Evolutionary conservation across 2,329 filamentous ascomycete genomes (phyloP).

Genomic region (Ceratocystis variospora): DNA sequence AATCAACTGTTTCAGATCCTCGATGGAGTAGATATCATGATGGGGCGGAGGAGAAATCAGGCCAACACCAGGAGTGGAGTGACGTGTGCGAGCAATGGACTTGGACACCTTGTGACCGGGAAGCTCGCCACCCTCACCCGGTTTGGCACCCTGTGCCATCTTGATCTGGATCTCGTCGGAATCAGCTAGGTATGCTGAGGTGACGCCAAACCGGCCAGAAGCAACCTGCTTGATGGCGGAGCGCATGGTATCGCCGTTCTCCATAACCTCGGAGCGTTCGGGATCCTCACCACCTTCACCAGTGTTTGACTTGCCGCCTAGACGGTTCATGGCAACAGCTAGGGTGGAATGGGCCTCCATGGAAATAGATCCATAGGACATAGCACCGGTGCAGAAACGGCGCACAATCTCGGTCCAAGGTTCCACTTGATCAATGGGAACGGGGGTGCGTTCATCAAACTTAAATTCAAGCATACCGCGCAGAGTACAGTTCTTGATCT

Average conservation of each 20-base stretch:
- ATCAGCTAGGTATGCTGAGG: constrained; percentile 84
- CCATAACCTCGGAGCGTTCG: constrained; percentile 71
- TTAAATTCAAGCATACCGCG: constrained; percentile 92
- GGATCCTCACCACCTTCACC: constrained; percentile 94
- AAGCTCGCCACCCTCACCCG: constrained; percentile 91
- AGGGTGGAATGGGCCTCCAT: constrained; percentile 97
- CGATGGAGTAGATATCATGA: constrained; percentile 97
- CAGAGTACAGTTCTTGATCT: constrained; percentile 91
- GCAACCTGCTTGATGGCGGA: constrained; percentile 97
- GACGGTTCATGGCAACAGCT: constrained; percentile 89
- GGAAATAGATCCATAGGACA: constrained; percentile 97
- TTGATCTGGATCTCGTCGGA: constrained; percentile 97
- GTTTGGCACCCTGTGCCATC: constrained; percentile 98
- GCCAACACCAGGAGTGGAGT: constrained; percentile 91
- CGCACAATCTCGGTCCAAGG: constrained; percentile 97
- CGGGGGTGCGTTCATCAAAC: constrained; percentile 70
- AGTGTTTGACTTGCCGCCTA: constrained; percentile 94
- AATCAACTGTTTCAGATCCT: constrained; percentile 93
- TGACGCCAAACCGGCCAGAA: constrained; percentile 90
- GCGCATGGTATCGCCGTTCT: constrained; percentile 92
- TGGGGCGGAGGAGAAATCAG: constrained; percentile 92
- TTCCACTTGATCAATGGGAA: constrained; percentile 93
- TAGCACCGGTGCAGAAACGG: constrained; percentile 90
- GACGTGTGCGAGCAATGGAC: constrained; percentile 83
- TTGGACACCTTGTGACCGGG: constrained; percentile 94